These are phyloP conservation scores for Penicillium subrubescens DNA, from an alignment of 495 filamentous ascomycete genomes.

Conservation along the genomic window DNA sequence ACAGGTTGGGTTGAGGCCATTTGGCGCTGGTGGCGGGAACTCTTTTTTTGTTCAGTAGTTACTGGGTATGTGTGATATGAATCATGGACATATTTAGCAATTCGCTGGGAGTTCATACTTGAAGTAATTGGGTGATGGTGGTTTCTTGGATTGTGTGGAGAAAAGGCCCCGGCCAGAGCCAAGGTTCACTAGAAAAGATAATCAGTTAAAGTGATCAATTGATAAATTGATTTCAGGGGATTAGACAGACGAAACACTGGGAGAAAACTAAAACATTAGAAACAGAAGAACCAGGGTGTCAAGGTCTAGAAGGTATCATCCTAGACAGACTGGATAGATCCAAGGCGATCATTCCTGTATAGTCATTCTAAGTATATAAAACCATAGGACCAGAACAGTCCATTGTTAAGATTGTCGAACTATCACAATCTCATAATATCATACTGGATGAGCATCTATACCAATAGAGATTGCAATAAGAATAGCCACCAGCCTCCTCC, in stretches of 20 bases:
- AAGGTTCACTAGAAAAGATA: neutral
- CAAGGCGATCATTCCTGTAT: neutral
- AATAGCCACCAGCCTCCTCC: neutral
- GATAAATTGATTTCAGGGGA: neutral
- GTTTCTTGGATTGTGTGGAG: neutral
- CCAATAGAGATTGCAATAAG: neutral
- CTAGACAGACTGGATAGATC: neutral
- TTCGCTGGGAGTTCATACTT: no score
- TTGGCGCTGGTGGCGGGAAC: constrained; percentile 25
- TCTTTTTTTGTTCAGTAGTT: neutral
- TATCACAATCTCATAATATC: neutral
- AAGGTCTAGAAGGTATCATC: neutral
- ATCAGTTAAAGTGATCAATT: neutral
- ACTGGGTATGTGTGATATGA: neutral
- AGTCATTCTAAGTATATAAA: neutral
- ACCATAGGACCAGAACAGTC: neutral
- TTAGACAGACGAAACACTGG: neutral
- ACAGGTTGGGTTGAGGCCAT: constrained; percentile 7
- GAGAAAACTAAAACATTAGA: neutral
- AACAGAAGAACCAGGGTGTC: neutral
- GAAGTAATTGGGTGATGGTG: no score
- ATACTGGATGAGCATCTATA: neutral
- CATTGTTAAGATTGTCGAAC: neutral
- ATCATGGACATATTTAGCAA: no score
- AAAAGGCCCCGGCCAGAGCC: neutral